These are phyloP conservation scores for Pugionium dolabratum DNA, from an alignment of 345 rosid genomes.

Conservation along the genomic window DNA sequence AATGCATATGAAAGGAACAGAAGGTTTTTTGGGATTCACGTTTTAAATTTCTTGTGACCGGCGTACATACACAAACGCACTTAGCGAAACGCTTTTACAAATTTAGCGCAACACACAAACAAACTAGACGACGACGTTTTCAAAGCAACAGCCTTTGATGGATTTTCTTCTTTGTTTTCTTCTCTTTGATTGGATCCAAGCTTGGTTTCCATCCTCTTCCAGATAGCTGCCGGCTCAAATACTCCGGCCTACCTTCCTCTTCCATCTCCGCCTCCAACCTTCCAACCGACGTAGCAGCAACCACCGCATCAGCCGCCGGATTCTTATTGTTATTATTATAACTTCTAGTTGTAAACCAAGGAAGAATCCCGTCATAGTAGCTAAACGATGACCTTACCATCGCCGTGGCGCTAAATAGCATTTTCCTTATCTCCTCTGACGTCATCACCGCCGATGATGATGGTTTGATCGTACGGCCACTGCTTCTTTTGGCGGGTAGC, in stretches of 20 bases:
- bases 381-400: slow-evolving; percentile 46
- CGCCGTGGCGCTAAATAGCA: slow-evolving; percentile 50
- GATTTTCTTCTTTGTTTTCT: slow-evolving; percentile 50
- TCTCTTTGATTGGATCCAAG: slow-evolving; percentile 75
- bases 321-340: slow-evolving; percentile 27
- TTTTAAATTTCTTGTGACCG: slow-evolving; percentile 28
- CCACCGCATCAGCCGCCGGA: slow-evolving; percentile 34
- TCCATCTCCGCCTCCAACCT: slow-evolving; percentile 37
- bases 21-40: background rate
- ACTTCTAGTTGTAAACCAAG: slow-evolving; percentile 46
- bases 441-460: slow-evolving; percentile 36
- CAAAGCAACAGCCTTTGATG: slow-evolving; percentile 52
- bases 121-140: slow-evolving; percentile 9
- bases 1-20: background rate
- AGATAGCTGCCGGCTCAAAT: slow-evolving; percentile 58
- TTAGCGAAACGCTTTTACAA: slow-evolving; percentile 3
- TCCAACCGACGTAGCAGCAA: slow-evolving; percentile 37
- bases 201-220: slow-evolving; percentile 90
- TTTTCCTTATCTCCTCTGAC: slow-evolving; percentile 52
- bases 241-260: slow-evolving; percentile 50
- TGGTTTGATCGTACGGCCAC: slow-evolving; percentile 31
- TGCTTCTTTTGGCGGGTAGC: slow-evolving; percentile 54
- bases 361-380: slow-evolving; percentile 50
- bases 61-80: slow-evolving; percentile 38
- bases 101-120: background rate